phyloP scores from a whole-genome alignment of 306 rosid genomes.

The Cyamopsis tetragonoloba region DNA sequence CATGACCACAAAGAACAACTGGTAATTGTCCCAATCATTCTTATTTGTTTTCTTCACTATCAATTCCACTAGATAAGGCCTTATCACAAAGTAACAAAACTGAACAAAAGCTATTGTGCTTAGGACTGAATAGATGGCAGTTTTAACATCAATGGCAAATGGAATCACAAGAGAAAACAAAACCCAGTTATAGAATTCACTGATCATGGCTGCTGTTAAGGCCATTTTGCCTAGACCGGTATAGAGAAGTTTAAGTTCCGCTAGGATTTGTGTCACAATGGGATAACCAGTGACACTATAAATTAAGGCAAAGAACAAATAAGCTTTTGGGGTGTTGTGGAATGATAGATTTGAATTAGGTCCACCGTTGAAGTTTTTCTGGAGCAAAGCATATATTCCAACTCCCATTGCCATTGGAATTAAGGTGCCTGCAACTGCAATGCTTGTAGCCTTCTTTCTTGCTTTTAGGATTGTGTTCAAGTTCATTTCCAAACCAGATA shows the following conservation, averaged over 20 bases:
- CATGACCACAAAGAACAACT: constrained; percentile 21
- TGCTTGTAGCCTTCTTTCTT: constrained; percentile 28
- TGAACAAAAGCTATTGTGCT: background rate
- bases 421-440: constrained; percentile 23
- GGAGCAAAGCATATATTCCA: background rate
- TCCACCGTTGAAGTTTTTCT: background rate
- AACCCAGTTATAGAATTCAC: constrained; percentile 36
- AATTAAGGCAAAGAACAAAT: constrained; percentile 30
- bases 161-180: constrained; percentile 29
- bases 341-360: background rate
- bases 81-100: constrained; percentile 3
- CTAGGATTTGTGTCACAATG: constrained; percentile 33
- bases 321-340: background rate
- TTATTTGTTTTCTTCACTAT: background rate
- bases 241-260: constrained; percentile 41
- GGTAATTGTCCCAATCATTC: constrained; percentile 24
- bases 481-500: constrained; percentile 44
- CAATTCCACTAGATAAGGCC: constrained; percentile 16
- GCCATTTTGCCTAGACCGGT: constrained; percentile 35
- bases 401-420: constrained; percentile 36
- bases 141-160: background rate
- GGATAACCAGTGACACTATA: constrained; percentile 41
- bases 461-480: constrained; percentile 18
- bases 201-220: constrained; percentile 33
- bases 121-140: background rate